Evolutionary conservation across 805 yeast genomes (phyloP).

Genomic region (Jamesozyma jinghongensis): DNA sequence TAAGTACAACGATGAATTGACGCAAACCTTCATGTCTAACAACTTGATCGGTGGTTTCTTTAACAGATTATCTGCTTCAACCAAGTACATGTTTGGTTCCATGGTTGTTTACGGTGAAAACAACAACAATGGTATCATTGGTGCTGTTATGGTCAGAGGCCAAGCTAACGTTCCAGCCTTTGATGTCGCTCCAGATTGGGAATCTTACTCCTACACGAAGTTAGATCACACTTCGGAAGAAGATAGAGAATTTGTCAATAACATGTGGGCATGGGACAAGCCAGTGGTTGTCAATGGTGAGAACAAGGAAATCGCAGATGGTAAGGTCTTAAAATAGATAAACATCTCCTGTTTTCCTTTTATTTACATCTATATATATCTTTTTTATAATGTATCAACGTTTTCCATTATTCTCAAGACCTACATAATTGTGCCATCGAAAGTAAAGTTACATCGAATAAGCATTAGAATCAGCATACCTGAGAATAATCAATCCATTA

Average conservation of each 20-base stretch:
- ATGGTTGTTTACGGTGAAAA: constrained; percentile 96
- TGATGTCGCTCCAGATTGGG: constrained; percentile 99
- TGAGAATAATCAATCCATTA: no score
- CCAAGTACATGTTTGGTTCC: constrained; percentile 90
- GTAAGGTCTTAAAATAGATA: constrained; percentile 97
- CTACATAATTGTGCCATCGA: no score
- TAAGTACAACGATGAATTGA: constrained; percentile 97
- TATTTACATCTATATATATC: no score
- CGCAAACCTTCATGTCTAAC: constrained; percentile 96
- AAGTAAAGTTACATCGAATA: no score
- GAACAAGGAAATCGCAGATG: constrained; percentile 84
- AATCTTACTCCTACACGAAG: constrained; percentile 77
- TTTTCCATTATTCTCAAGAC: no score
- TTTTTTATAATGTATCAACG: no score
- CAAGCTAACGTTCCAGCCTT: constrained; percentile 86
- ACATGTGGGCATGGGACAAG: constrained; percentile 98
- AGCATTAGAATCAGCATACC: no score
- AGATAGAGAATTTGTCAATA: constrained; percentile 70
- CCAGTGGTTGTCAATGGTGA: constrained; percentile 77
- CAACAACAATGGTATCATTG: constrained; percentile 95
- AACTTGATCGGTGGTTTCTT: constrained; percentile 97
- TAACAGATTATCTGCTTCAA: constrained; percentile 85
- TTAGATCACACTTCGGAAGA: constrained; percentile 71
- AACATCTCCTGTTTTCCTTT: not conserved
- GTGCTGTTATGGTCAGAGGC: constrained; percentile 93